These are phyloP conservation scores for Phascolomyces articulosus DNA, from an alignment of 371 early-diverging fungal genomes.

Conservation along the genomic window DNA sequence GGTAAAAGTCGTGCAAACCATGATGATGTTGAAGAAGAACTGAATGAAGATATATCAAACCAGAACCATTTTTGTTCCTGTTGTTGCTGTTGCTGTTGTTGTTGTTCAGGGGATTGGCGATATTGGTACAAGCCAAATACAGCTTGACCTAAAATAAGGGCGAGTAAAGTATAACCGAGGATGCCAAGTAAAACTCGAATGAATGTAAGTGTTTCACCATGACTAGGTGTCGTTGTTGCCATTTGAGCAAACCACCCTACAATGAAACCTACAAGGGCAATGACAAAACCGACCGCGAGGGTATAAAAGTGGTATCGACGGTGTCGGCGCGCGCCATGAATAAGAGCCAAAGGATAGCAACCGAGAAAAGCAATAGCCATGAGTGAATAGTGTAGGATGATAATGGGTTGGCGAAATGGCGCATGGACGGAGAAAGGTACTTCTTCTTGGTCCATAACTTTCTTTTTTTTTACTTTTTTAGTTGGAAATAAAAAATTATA, in stretches of 20 bases:
- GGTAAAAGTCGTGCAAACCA: constrained; percentile 16
- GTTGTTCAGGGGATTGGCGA: neutral
- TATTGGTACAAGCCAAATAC: constrained; percentile 14
- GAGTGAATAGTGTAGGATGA: constrained; percentile 39
- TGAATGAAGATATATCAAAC: constrained; percentile 4
- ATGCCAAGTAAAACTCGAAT: constrained; percentile 12
- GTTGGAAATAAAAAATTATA: too few relatives aligned
- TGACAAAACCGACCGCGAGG: constrained; percentile 22
- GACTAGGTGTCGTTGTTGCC: constrained; percentile 1
- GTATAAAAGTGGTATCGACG: constrained; percentile 25
- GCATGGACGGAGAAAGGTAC: constrained; percentile 44
- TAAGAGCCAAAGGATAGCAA: constrained; percentile 41
- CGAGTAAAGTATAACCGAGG: constrained; percentile 15
- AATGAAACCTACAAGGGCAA: constrained; percentile 33
- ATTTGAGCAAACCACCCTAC: constrained; percentile 29
- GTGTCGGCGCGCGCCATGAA: constrained; percentile 35
- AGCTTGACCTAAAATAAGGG: constrained; percentile 11
- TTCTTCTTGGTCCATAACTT: constrained; percentile 27
- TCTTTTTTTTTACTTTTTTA: constrained; percentile 9
- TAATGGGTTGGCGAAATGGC: constrained; percentile 43
- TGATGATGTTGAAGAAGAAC: too few relatives aligned
- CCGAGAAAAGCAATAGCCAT: constrained; percentile 43
- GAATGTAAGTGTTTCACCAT: neutral
- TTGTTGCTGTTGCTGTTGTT: constrained; percentile 10
- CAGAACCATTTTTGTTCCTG: constrained; percentile 3